phyloP scores from a whole-genome alignment of 2,329 filamentous ascomycete genomes.

The Septoria petroselini region DNA sequence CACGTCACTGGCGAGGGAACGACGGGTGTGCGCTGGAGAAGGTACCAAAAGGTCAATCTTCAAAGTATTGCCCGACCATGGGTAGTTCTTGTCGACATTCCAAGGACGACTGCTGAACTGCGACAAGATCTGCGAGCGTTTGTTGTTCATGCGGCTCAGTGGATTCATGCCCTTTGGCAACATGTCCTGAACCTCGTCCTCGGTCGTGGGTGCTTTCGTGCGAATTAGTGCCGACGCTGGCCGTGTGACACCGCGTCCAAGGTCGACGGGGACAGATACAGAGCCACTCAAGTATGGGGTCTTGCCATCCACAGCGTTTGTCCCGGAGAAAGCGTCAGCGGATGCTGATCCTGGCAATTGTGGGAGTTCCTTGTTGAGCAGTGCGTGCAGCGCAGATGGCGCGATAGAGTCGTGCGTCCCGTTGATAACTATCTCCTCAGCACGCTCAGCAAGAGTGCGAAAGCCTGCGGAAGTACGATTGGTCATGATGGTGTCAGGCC shows the following conservation, averaged over 20 bases:
- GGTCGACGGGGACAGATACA: conserved; percentile 34
- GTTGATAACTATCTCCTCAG: conserved; percentile 39
- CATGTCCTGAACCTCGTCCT: conserved; percentile 34
- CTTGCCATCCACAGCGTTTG: conserved; percentile 28
- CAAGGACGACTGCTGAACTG: conserved; percentile 44
- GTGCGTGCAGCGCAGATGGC: conserved; percentile 19
- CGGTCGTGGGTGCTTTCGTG: conserved; percentile 32
- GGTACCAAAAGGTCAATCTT: conserved; percentile 43
- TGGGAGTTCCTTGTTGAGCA: conserved; percentile 39
- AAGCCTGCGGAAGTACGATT: conserved; percentile 40
- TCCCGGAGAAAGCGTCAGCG: conserved; percentile 29
- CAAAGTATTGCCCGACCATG: conserved; percentile 42
- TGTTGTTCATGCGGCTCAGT: conserved; percentile 32
- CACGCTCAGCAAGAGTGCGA: conserved; percentile 39
- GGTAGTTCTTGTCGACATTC: conserved; percentile 49
- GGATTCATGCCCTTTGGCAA: conserved; percentile 37
- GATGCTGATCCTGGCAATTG: conserved; percentile 36
- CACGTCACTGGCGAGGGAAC: conserved; percentile 31
- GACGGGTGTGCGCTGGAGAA: conserved; percentile 34
- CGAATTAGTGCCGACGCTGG: conserved; percentile 34
- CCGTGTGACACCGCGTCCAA: conserved; percentile 28
- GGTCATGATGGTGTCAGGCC: conserved; percentile 37
- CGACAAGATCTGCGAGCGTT: conserved; percentile 37
- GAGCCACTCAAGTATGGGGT: conserved; percentile 34
- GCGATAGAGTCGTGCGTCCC: conserved; percentile 39